phyloP scores from a whole-genome alignment of 1,284 basidiomycete species.

The Pholiota adiposa region DNA sequence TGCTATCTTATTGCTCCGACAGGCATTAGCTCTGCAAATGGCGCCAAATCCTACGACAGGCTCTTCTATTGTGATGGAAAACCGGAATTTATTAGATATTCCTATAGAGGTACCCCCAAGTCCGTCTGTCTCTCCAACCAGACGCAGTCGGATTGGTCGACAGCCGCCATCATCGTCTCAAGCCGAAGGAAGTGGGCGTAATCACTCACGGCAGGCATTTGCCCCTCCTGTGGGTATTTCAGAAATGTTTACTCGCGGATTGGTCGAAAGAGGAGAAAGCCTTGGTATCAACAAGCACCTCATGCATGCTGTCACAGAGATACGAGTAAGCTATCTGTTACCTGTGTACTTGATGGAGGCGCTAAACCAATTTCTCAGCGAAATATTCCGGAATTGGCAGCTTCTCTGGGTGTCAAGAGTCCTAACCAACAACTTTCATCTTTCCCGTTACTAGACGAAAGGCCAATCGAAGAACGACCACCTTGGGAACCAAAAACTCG shows the following conservation, averaged over 20 bases:
- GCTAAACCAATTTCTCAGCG: slow-evolving; percentile 49
- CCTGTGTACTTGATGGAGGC: background rate
- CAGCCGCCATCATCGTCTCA: slow-evolving; percentile 25
- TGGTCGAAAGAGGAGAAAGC: slow-evolving; percentile 77
- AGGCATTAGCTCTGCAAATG: slow-evolving; percentile 81
- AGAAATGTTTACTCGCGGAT: slow-evolving; percentile 71
- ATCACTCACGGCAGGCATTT: slow-evolving; percentile 46
- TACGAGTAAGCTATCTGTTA: slow-evolving; percentile 52
- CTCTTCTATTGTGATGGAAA: slow-evolving; percentile 78
- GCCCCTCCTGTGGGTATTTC: slow-evolving; percentile 56
- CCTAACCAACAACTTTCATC: slow-evolving; percentile 48
- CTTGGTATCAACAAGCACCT: slow-evolving; percentile 81
- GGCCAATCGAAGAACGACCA: slow-evolving; percentile 55
- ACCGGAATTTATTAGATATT: slow-evolving; percentile 72
- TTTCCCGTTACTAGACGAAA: slow-evolving; percentile 70
- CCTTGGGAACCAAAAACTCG: slow-evolving; percentile 69
- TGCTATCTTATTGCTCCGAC: slow-evolving; percentile 73
- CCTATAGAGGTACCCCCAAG: slow-evolving; percentile 64
- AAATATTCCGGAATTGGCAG: slow-evolving; percentile 80
- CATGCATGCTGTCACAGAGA: slow-evolving; percentile 75
- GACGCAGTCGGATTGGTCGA: slow-evolving; percentile 29
- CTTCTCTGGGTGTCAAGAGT: slow-evolving; percentile 62
- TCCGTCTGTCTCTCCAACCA: slow-evolving; percentile 43
- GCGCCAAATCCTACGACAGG: slow-evolving; percentile 76
- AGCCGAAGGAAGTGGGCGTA: slow-evolving; percentile 23